Evolutionary conservation across 1,284 basidiomycete species (phyloP).

Genomic region (Cryptococcus sp.): DNA sequence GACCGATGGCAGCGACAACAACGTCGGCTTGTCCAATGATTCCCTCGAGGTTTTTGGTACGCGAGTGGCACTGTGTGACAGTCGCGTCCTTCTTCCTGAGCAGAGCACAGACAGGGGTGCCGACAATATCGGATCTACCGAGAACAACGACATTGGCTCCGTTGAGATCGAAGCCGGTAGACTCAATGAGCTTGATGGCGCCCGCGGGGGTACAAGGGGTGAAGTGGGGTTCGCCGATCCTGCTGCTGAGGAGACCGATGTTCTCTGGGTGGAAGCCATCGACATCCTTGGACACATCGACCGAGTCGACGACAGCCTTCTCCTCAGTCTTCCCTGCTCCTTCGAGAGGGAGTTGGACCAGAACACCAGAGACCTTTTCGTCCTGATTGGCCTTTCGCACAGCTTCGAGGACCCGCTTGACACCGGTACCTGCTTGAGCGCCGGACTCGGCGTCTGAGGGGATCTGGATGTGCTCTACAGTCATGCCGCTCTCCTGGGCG

Average conservation of each 20-base stretch:
- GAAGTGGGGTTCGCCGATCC: constrained; percentile 87
- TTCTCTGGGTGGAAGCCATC: constrained; percentile 99
- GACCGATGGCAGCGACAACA: constrained; percentile 90
- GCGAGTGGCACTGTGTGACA: constrained; percentile 95
- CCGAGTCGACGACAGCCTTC: constrained; percentile 88
- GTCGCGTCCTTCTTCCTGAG: constrained; percentile 89
- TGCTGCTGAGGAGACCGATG: constrained; percentile 91
- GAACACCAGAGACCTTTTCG: constrained; percentile 78
- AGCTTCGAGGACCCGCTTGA: constrained; percentile 73
- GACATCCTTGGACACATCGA: constrained; percentile 92
- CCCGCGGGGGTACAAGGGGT: constrained; percentile 95
- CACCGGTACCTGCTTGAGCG: constrained; percentile 45
- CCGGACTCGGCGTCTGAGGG: constrained; percentile 64
- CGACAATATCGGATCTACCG: constrained; percentile 97
- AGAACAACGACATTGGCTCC: constrained; percentile 88
- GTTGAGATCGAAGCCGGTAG: constrained; percentile 70
- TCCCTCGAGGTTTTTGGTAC: constrained; percentile 75
- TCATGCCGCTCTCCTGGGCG: constrained; percentile 91
- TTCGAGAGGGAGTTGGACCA: constrained; percentile 95
- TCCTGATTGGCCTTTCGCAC: constrained; percentile 86
- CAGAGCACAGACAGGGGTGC: constrained; percentile 90
- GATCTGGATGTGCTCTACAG: constrained; percentile 76
- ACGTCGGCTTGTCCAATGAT: constrained; percentile 88
- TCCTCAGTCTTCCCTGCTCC: constrained; percentile 84
- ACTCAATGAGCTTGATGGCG: constrained; percentile 85